phyloP scores from a whole-genome alignment of 176 grass and related monocot genomes.

The Hsuehochloa calcarea region DNA sequence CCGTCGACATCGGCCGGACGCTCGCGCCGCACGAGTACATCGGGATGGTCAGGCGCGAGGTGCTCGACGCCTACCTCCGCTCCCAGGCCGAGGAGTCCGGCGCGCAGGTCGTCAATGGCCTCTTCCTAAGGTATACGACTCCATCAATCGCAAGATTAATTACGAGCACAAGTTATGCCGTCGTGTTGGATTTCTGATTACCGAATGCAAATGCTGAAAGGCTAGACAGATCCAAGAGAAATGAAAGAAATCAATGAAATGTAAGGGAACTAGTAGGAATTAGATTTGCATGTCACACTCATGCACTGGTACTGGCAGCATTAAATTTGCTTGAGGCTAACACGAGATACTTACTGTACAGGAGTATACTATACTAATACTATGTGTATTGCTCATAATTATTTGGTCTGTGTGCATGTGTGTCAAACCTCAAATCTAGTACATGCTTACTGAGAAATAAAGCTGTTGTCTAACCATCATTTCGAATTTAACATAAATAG shows the following conservation, averaged over 20 bases:
- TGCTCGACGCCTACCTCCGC: conserved; percentile 85
- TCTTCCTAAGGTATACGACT: conserved; percentile 61
- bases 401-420: background rate
- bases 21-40: conserved; percentile 87
- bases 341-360: background rate
- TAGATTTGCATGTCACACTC: background rate
- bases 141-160: background rate
- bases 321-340: background rate
- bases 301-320: background rate
- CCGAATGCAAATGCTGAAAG: background rate
- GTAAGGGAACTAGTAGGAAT: background rate
- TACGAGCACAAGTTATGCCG: background rate
- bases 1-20: conserved; percentile 92
- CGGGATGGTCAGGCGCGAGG: conserved; percentile 95
- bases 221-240: background rate
- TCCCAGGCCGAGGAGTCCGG: conserved; percentile 61
- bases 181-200: background rate
- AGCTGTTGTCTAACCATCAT: background rate
- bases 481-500: background rate
- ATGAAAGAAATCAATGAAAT: background rate
- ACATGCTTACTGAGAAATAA: background rate
- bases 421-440: background rate
- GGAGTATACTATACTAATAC: background rate
- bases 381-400: background rate
- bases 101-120: conserved; percentile 78